Conservation (phyloP, 116 monocot species). For the Cymodocea nodosa region DNA sequence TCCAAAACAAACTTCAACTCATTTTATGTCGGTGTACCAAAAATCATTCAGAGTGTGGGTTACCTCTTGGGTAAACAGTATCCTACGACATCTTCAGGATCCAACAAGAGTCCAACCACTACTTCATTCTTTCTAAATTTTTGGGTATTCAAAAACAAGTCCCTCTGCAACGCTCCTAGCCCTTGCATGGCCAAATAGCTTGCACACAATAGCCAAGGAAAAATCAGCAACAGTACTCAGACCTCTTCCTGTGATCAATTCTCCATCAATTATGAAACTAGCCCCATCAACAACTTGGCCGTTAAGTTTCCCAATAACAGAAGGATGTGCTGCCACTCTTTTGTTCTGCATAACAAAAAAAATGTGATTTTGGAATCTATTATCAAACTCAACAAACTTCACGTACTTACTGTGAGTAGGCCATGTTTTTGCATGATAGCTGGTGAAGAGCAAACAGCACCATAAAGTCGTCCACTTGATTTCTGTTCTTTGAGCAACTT, state of each 20-base stretch:
- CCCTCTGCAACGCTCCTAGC: conserved; percentile 84
- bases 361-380: background rate
- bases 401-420: conserved; percentile 40
- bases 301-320: conserved; percentile 20
- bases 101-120: background rate
- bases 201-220: conserved; percentile 63
- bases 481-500: conserved; percentile 73
- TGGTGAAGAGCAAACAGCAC: conserved; percentile 64
- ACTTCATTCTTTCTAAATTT: conserved; percentile 5
- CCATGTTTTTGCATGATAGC: conserved; percentile 51
- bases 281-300: conserved; percentile 28
- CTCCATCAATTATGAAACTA: conserved; percentile 75
- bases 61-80: too few species aligned
- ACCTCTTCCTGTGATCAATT: conserved; percentile 66
- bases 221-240: conserved; percentile 62
- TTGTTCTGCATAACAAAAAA: conserved; percentile 35
- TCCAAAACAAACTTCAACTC: too few species aligned
- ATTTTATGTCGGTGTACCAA: too few species aligned
- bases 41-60: too few species aligned
- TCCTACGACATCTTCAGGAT: background rate
- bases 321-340: conserved; percentile 39
- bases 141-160: conserved; percentile 64
- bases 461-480: conserved; percentile 54
- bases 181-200: conserved; percentile 62
- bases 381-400: background rate